Percentiles rank a stretch among this genome's conserved stretches.
Evolutionary conservation across 768 basidiomycete genomes (phyloP).

Genomic region (Tricholoma furcatifolium): DNA sequence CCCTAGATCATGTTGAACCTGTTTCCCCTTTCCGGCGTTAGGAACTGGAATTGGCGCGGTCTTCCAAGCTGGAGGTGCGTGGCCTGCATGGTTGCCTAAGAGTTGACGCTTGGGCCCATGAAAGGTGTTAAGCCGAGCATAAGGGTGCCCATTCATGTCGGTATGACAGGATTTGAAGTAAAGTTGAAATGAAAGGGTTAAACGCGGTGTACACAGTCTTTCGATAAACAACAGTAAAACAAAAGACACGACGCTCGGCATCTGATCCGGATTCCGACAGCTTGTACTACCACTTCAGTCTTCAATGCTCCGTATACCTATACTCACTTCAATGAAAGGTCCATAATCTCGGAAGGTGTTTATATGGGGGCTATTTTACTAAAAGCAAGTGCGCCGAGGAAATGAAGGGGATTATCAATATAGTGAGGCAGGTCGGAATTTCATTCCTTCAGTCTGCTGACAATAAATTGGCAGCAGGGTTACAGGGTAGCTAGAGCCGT

Average conservation of each 20-base stretch:
- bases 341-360: no score
- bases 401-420: no score
- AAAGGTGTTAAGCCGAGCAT: slow-evolving; percentile 43
- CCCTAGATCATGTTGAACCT: slow-evolving; percentile 32
- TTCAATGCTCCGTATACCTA: no score
- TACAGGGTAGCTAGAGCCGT: no score
- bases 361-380: no score
- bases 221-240: slow-evolving; percentile 1
- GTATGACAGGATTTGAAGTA: neutral
- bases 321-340: neutral
- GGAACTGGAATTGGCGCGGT: slow-evolving; percentile 22
- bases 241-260: neutral
- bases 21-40: slow-evolving; percentile 30
- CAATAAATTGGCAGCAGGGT: no score
- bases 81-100: slow-evolving; percentile 55
- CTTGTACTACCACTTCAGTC: neutral
- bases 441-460: no score
- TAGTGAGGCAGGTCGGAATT: no score
- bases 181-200: neutral
- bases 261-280: slow-evolving; percentile 3
- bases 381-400: no score
- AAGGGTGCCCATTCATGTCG: slow-evolving; percentile 21
- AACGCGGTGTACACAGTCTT: neutral
- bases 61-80: slow-evolving; percentile 64
- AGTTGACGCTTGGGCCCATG: slow-evolving; percentile 55